Evolutionary conservation across 495 filamentous ascomycete genomes (phyloP).

Genomic region (Penicillium roqueforti): DNA sequence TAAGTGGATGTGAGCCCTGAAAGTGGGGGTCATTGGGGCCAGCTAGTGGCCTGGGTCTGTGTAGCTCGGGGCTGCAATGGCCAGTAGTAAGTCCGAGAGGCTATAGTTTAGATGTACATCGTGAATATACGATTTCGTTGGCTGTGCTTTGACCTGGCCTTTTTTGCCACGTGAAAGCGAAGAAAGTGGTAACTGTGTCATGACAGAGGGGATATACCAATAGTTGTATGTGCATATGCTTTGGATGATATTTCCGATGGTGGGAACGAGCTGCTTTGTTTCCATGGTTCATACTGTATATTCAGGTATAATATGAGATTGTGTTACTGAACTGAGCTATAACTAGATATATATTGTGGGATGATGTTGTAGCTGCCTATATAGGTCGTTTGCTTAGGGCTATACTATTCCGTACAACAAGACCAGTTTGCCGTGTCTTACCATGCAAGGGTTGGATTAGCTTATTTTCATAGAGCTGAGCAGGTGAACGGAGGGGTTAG

Average conservation of each 20-base stretch:
- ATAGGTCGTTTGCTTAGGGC: neutral
- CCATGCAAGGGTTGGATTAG: conserved; percentile 10
- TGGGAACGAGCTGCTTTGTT: neutral
- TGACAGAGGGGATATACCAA: neutral
- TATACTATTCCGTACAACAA: too few species aligned
- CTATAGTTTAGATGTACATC: neutral
- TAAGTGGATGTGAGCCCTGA: conserved; percentile 33
- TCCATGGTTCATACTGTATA: neutral
- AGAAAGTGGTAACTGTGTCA: neutral
- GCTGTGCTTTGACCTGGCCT: neutral
- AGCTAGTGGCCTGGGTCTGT: conserved; percentile 14
- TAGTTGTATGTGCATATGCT: neutral
- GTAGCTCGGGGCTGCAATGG: conserved; percentile 25
- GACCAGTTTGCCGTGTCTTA: neutral
- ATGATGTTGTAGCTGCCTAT: neutral
- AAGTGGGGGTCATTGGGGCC: conserved; percentile 20
- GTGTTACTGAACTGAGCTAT: neutral
- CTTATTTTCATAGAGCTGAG: neutral
- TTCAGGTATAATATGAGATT: neutral
- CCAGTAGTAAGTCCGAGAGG: neutral
- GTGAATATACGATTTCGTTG: neutral
- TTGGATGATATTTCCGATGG: neutral
- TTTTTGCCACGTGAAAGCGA: conserved; percentile 1
- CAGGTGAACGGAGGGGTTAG: neutral
- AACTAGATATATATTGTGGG: neutral